These are phyloP conservation scores for Leccinum subgranulosum DNA, from an alignment of 768 basidiomycete genomes.

Conservation along the genomic window DNA sequence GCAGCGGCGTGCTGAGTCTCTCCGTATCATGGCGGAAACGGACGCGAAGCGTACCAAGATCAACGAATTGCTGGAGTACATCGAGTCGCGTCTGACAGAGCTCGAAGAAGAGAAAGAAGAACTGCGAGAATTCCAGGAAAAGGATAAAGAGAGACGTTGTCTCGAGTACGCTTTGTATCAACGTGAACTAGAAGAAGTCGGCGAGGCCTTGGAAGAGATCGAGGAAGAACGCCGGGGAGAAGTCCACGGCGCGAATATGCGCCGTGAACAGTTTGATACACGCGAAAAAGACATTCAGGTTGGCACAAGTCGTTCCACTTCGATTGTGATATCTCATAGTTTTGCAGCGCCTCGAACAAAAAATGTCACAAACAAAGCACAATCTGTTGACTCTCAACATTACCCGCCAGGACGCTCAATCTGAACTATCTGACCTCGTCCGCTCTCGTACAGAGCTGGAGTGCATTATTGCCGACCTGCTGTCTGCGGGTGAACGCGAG, in stretches of 20 bases:
- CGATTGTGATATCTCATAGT: background rate
- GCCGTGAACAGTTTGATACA: constrained; percentile 77
- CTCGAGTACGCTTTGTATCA: constrained; percentile 94
- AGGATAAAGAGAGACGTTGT: constrained; percentile 91
- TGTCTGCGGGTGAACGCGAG: constrained; percentile 58
- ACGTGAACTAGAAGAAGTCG: constrained; percentile 86
- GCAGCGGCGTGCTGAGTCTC: constrained; percentile 84
- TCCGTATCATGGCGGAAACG: constrained; percentile 97
- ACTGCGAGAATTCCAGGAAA: constrained; percentile 92
- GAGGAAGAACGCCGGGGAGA: constrained; percentile 80
- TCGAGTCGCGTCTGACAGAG: constrained; percentile 85
- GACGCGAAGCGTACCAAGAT: constrained; percentile 92
- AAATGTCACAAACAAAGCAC: constrained; percentile 68
- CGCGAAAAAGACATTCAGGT: constrained; percentile 87
- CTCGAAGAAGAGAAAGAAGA: constrained; percentile 99
- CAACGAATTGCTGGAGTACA: constrained; percentile 82
- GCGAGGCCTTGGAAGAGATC: constrained; percentile 80
- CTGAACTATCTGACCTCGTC: constrained; percentile 84
- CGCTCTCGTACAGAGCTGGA: constrained; percentile 83
- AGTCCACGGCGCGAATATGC: constrained; percentile 77
- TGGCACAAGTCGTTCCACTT: constrained; percentile 11
- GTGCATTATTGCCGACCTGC: constrained; percentile 78
- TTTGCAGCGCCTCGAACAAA: constrained; percentile 67
- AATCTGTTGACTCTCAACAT: constrained; percentile 64
- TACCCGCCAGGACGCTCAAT: constrained; percentile 71